A percentile compares a stretch with the other conserved stretches of the same genome.
These are phyloP conservation scores for Psilocybe sp. DNA, from an alignment of 768 basidiomycete species.

Conservation along the genomic window DNA sequence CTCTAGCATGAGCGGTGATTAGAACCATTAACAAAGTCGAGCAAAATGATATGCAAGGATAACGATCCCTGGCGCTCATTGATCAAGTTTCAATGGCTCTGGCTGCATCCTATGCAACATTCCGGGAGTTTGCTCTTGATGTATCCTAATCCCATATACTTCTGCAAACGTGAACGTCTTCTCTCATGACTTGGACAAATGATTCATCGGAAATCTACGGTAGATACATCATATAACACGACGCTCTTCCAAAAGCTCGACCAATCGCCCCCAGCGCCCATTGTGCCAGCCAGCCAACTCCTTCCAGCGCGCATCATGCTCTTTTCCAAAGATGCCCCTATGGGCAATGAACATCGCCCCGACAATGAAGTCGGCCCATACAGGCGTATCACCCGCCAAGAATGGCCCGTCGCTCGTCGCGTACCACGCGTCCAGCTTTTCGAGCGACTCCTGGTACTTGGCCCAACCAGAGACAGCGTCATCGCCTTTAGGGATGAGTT, in stretches of 20 bases:
- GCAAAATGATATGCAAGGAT: too few relatives aligned
- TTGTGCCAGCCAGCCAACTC: conserved; percentile 34
- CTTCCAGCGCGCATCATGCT: conserved; percentile 38
- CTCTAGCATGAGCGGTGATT: too few relatives aligned
- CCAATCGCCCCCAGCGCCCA: conserved; percentile 35
- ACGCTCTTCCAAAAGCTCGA: conserved; percentile 7
- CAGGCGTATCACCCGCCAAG: conserved; percentile 32
- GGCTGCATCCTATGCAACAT: too few relatives aligned
- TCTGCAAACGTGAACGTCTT: too few relatives aligned
- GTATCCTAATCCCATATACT: too few relatives aligned
- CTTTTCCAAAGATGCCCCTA: conserved; percentile 29
- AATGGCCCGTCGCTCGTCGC: conserved; percentile 28
- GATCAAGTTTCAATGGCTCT: too few relatives aligned
- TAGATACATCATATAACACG: too few relatives aligned
- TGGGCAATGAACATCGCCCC: conserved; percentile 27
- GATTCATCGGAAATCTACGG: too few relatives aligned
- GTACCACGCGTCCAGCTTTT: conserved; percentile 25
- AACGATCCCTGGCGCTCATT: too few relatives aligned
- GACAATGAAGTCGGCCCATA: conserved; percentile 40
- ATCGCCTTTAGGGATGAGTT: conserved; percentile 28
- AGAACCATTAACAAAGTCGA: too few relatives aligned
- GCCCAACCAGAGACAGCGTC: conserved; percentile 33
- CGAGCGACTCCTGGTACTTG: conserved; percentile 29
- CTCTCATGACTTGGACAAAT: too few relatives aligned
- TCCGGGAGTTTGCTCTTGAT: too few relatives aligned